Conservation (phyloP, 148 eudicot genomes). For the Vaccinium myrtillus region DNA sequence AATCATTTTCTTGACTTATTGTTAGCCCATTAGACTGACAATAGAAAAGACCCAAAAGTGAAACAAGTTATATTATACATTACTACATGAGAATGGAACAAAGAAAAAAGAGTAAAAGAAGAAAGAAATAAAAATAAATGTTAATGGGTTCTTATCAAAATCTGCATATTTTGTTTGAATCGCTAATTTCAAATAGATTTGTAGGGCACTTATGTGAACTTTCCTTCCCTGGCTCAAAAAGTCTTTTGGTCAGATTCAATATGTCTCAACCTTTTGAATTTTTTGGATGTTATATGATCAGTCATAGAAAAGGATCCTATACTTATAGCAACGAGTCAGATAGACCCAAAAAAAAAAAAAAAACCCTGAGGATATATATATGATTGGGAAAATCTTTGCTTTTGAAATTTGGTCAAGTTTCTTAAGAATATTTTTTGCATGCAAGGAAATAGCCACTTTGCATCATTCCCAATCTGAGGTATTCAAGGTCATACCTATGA, state of each 20-base stretch:
- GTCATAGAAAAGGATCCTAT: constrained; percentile 4
- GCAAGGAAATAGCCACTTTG: constrained; percentile 2
- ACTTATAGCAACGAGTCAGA: not conserved
- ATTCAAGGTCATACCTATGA: constrained; percentile 12
- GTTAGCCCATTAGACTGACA: too few relatives aligned
- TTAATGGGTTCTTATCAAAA: constrained; percentile 38
- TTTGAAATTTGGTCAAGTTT: constrained; percentile 14
- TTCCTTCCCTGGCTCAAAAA: constrained; percentile 17
- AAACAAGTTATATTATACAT: not conserved
- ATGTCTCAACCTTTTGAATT: constrained; percentile 33
- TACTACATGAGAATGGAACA: constrained; percentile 17
- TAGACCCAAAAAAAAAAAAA: not conserved
- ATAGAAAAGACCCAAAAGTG: not conserved
- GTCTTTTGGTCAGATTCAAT: constrained; percentile 50
- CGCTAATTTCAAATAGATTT: constrained; percentile 21
- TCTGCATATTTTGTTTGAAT: constrained; percentile 22
- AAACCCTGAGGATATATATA: not conserved
- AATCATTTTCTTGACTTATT: too few relatives aligned
- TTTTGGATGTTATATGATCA: not conserved
- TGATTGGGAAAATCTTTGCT: constrained; percentile 19
- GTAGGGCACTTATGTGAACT: constrained; percentile 25
- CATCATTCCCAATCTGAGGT: constrained; percentile 6
- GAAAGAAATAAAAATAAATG: not conserved
- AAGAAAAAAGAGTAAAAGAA: not conserved
- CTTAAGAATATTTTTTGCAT: constrained; percentile 11